A percentile compares a stretch with the other conserved stretches of the same genome.
These are phyloP conservation scores for Pyracantha coccinea DNA, from an alignment of 331 rosid genomes.

Conservation along the genomic window DNA sequence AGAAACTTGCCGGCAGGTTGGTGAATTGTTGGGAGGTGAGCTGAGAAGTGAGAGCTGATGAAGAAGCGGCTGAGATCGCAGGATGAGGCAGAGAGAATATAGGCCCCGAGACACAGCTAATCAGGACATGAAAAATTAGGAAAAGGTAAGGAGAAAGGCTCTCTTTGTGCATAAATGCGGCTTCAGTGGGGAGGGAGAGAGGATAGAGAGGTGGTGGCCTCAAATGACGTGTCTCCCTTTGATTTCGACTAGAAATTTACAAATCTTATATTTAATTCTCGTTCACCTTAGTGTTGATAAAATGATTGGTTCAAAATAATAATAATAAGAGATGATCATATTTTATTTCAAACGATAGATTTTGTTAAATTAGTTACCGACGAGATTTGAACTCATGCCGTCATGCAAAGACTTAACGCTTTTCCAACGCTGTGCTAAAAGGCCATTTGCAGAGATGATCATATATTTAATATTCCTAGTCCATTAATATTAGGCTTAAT, in stretches of 20 bases:
- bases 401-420: rapidly evolving
- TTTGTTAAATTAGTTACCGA: too few species aligned
- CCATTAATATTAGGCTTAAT: too few species aligned
- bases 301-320: too few species aligned
- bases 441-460: too few species aligned
- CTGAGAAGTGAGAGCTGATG: background rate
- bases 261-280: rapidly evolving
- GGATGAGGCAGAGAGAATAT: conserved; percentile 21
- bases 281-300: too few species aligned
- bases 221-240: background rate
- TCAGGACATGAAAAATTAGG: conserved; percentile 38
- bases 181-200: conserved; percentile 23
- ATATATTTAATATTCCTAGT: too few species aligned
- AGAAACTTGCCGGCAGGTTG: conserved; percentile 3
- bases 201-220: background rate
- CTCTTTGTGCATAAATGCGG: conserved; percentile 24
- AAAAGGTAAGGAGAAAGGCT: conserved; percentile 31
- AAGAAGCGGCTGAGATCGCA: background rate
- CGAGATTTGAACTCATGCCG: rapidly evolving
- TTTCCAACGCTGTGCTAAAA: rapidly evolving
- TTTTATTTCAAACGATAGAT: too few species aligned
- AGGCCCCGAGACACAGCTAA: conserved; percentile 27
- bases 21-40: background rate
- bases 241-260: background rate
- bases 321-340: too few species aligned